Evolutionary conservation across 2,329 filamentous ascomycete species (phyloP), one percentile per base, ranked within the genome.

Genomic region (Didymella sp.): DNA sequence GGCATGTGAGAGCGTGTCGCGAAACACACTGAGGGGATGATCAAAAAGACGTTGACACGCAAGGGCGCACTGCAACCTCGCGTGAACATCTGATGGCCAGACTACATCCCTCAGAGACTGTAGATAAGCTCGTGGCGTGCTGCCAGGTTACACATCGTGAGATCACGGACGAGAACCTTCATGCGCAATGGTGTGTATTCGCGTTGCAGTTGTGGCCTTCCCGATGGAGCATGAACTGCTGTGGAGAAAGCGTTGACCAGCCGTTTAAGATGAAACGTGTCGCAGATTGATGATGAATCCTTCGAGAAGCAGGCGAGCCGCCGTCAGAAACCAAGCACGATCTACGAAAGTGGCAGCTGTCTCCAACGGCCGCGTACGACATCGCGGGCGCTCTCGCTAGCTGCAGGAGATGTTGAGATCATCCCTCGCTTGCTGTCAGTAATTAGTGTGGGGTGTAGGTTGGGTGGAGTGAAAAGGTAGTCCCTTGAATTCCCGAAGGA

Each of bases 1-100:
- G 46, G 51, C 35, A 45, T 42, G 56, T 51, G 46, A 48, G 50
- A 28, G 49, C 28, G 43, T 41, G 50, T 60, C 59, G 56, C 60
- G 55, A 57, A 53, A 53, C 50, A 38, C 44, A 58, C 49, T 50
- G 59, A 64, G 61, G 61, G 57, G 66, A 62, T 59, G 56, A 42
- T 41, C 42, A 50, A 49, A 49, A 44, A 48, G 43, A 43, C 49
- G 55, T 61, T 53, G 54, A 61, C 51, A 69, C 44, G 63, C 63
- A 68, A 67, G 64, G 66, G 64, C 46, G 48, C 35, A 30, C 35
- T 51, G 57, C 42, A 58, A 43, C 50, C 50, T 45, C 51, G 59
- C 35, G 54, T 37, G 47, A 56, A 47, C 27, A 24, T 25, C 30
- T 21, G 30, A 13, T 19, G 48, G 47, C 47, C 30, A 51, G 48